Conservation (phyloP, 176 grass and related monocot genomes). For the Metroxylon sagu region DNA sequence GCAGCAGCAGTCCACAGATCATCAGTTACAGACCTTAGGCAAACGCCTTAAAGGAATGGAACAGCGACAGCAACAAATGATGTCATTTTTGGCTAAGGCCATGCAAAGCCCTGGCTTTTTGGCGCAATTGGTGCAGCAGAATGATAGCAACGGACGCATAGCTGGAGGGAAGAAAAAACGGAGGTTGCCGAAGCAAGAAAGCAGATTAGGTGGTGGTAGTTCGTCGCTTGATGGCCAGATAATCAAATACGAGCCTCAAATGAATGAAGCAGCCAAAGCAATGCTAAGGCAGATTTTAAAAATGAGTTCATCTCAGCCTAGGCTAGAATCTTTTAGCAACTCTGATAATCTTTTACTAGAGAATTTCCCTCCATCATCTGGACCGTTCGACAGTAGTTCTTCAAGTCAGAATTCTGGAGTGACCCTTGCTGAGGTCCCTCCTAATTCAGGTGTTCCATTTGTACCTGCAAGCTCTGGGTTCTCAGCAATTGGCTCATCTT, state of each 20-base stretch:
- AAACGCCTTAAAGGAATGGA: slow-evolving; percentile 95
- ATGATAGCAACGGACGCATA: slow-evolving; percentile 65
- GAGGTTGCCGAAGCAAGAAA: slow-evolving; percentile 74
- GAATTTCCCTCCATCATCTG: slow-evolving; percentile 37
- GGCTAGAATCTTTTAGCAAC: slow-evolving; percentile 34
- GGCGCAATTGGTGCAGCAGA: slow-evolving; percentile 85
- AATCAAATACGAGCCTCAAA: slow-evolving; percentile 82
- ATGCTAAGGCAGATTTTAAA: slow-evolving; percentile 92
- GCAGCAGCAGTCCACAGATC: slow-evolving; percentile 79
- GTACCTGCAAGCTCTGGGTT: slow-evolving; percentile 43
- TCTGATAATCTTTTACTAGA: slow-evolving; percentile 46
- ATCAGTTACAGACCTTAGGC: slow-evolving; percentile 77
- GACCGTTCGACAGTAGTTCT: slow-evolving; percentile 44
- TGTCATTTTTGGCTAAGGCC: slow-evolving; percentile 92
- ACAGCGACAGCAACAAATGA: slow-evolving; percentile 81
- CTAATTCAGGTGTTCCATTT: slow-evolving; percentile 38
- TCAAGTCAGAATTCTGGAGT: slow-evolving; percentile 64
- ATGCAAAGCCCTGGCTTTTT: slow-evolving; percentile 86
- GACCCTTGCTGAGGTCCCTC: slow-evolving; percentile 61
- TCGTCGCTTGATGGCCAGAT: slow-evolving; percentile 67
- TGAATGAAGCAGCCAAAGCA: slow-evolving; percentile 92
- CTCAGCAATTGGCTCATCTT: slow-evolving; percentile 51
- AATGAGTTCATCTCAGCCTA: slow-evolving; percentile 40
- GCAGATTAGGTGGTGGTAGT: slow-evolving; percentile 29
- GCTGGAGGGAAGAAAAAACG: slow-evolving; percentile 60